Conservation (phyloP, 257 asterid genomes). For the Fraxinus excelsior region DNA sequence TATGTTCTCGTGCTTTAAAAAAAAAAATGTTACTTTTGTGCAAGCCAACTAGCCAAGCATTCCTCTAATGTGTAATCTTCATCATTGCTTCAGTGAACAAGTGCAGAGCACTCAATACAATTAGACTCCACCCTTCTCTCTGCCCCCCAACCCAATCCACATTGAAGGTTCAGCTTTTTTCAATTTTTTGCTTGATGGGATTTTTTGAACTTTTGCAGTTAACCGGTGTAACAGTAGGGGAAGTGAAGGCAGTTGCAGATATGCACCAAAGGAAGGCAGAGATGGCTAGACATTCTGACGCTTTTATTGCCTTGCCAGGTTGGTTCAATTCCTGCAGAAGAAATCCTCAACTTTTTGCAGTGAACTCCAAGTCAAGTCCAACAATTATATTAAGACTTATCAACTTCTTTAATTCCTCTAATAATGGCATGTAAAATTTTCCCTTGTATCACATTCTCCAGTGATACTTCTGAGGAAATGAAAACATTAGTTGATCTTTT, state of each 20-base stretch:
- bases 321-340: conserved; percentile 29
- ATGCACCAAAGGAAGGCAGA: conserved; percentile 99
- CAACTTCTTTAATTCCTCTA: neutral
- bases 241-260: conserved; percentile 96
- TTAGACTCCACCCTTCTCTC: conserved; percentile 16
- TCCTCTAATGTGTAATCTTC: conserved; percentile 36
- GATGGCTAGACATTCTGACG: conserved; percentile 97
- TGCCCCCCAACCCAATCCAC: conserved; percentile 3
- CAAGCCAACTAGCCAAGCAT: neutral
- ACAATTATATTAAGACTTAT: neutral
- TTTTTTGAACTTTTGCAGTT: conserved; percentile 54
- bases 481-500: neutral
- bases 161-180: conserved; percentile 15
- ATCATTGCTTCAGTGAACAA: conserved; percentile 61
- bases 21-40: neutral
- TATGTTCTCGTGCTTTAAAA: neutral
- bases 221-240: conserved; percentile 97
- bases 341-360: neutral
- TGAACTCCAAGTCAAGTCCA: neutral
- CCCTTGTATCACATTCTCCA: neutral
- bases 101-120: conserved; percentile 39
- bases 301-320: conserved; percentile 99
- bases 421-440: neutral
- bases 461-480: neutral
- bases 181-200: conserved; percentile 12